Evolutionary conservation across 495 filamentous ascomycete species (phyloP).

Genomic region (Penicillium herquei): DNA sequence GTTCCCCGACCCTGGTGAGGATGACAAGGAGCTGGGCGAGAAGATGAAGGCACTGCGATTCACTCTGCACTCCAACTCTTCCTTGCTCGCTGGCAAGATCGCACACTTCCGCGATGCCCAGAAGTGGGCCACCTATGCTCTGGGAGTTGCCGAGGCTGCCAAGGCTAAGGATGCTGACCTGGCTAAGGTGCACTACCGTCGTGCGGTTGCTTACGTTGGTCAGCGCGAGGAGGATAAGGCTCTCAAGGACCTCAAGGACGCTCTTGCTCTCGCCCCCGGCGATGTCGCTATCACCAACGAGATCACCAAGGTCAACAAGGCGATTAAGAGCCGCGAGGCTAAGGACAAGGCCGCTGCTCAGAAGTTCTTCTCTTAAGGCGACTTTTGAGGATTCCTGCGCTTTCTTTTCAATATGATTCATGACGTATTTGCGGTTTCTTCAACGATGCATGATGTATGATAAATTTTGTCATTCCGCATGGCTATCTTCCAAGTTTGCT

Average conservation of each 20-base stretch:
- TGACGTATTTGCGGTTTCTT: constrained; percentile 19
- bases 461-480: not conserved
- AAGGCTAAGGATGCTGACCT: constrained; percentile 70
- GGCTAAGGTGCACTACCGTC: constrained; percentile 86
- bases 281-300: constrained; percentile 77
- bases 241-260: constrained; percentile 72
- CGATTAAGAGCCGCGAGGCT: constrained; percentile 64
- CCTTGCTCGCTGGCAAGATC: constrained; percentile 79
- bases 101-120: constrained; percentile 65
- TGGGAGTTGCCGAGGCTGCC: constrained; percentile 57
- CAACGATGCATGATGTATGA: constrained; percentile 24
- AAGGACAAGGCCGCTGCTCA: constrained; percentile 87
- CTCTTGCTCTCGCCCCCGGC: constrained; percentile 67
- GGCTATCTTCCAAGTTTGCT: too few relatives aligned
- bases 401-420: constrained; percentile 29
- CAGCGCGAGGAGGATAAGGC: constrained; percentile 87
- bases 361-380: constrained; percentile 74
- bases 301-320: constrained; percentile 71
- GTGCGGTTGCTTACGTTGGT: constrained; percentile 67
- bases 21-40: constrained; percentile 62
- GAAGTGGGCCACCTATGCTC: constrained; percentile 67
- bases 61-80: constrained; percentile 72
- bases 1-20: constrained; percentile 66
- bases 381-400: constrained; percentile 4
- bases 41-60: constrained; percentile 74